These are phyloP conservation scores for Acanthamoeba healyi DNA, from an alignment of 208 protist genomes.

Conservation along the genomic window DNA sequence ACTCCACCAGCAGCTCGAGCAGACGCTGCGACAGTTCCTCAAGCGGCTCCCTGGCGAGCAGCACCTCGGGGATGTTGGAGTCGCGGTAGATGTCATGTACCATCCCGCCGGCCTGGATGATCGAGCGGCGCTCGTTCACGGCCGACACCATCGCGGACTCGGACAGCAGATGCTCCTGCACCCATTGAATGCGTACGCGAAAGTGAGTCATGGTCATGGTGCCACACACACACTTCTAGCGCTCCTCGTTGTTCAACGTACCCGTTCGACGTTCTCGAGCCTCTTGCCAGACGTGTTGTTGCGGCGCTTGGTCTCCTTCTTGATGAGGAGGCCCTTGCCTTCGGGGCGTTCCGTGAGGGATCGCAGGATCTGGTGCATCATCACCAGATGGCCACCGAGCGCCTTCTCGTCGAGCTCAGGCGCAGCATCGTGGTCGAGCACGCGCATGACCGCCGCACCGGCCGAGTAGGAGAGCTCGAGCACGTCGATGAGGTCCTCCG, in stretches of 20 bases:
- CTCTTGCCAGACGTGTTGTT: not conserved
- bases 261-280: not conserved
- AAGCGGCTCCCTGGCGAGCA: slow-evolving; percentile 33
- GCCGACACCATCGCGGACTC: slow-evolving; percentile 32
- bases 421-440: slow-evolving; percentile 62
- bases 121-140: slow-evolving; percentile 30
- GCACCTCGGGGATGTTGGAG: slow-evolving; percentile 67
- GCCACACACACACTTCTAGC: no score
- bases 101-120: slow-evolving; percentile 42
- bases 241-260: not conserved
- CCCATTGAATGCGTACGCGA: not conserved
- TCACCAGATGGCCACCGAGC: slow-evolving; percentile 65
- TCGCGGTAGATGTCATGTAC: slow-evolving; percentile 75
- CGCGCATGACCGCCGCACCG: slow-evolving; percentile 30
- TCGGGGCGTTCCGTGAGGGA: slow-evolving; percentile 33
- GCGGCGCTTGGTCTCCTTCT: slow-evolving; percentile 16
- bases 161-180: slow-evolving; percentile 3
- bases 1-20: slow-evolving; percentile 90
- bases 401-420: slow-evolving; percentile 58
- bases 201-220: no score
- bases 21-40: slow-evolving; percentile 83
- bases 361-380: slow-evolving; percentile 62
- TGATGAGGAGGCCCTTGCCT: slow-evolving; percentile 14
- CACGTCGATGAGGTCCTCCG: slow-evolving; percentile 40
- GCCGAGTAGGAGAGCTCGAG: slow-evolving; percentile 61